phyloP scores from a whole-genome alignment of 2,329 filamentous ascomycete genomes.

The Rhynchosporium secalis region DNA sequence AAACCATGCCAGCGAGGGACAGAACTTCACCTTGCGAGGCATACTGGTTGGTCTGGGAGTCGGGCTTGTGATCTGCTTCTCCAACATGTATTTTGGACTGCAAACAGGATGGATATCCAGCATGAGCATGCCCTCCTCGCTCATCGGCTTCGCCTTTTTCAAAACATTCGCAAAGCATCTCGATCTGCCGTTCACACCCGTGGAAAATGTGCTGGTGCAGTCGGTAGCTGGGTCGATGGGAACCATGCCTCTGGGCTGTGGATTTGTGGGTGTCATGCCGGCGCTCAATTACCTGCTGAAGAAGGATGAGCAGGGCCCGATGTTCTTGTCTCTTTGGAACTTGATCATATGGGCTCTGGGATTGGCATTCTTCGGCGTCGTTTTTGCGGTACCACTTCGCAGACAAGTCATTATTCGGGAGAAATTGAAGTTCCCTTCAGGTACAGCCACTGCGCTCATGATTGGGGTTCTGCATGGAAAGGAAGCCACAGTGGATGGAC shows the following conservation, averaged over 20 bases:
- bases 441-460: conserved; percentile 91
- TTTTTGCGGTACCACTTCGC: conserved; percentile 89
- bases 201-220: conserved; percentile 96
- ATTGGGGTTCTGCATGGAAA: conserved; percentile 85
- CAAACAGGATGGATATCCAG: conserved; percentile 80
- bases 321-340: conserved; percentile 71
- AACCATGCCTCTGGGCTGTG: conserved; percentile 93
- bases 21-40: conserved; percentile 83
- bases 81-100: conserved; percentile 98
- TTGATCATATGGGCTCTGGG: conserved; percentile 89
- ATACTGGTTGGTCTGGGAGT: conserved; percentile 78
- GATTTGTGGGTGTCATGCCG: conserved; percentile 92
- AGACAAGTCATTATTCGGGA: conserved; percentile 92
- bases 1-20: conserved; percentile 41
- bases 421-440: conserved; percentile 89
- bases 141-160: conserved; percentile 95
- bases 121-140: conserved; percentile 95
- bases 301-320: conserved; percentile 74
- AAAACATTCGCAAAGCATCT: conserved; percentile 72
- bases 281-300: conserved; percentile 85
- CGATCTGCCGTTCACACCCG: conserved; percentile 80
- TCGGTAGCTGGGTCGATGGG: conserved; percentile 94
- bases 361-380: conserved; percentile 92
- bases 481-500: conserved; percentile 35
- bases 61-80: conserved; percentile 89